phyloP scores from a whole-genome alignment of 1,284 basidiomycete species.

The Ganoderma lingzhi region DNA sequence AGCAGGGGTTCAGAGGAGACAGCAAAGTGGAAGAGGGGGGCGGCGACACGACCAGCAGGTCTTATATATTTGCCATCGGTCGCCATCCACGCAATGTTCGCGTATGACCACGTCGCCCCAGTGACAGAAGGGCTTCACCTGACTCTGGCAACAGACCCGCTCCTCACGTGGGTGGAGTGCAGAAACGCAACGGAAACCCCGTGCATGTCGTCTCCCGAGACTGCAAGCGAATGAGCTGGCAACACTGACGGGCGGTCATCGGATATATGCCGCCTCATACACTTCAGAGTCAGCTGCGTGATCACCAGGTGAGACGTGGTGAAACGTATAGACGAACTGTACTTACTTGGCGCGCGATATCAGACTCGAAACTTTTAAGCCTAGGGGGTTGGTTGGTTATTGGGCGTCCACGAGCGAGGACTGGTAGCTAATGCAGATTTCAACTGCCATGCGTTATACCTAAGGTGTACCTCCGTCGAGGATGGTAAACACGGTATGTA shows the following conservation, averaged over 20 bases:
- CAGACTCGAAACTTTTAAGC: not conserved
- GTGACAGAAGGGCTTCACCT: slow-evolving; percentile 26
- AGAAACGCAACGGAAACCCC: slow-evolving; percentile 5
- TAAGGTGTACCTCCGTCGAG: not conserved
- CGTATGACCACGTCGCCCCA: slow-evolving; percentile 26
- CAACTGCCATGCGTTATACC: not conserved
- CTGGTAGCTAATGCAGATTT: not conserved
- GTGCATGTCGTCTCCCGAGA: slow-evolving; percentile 4
- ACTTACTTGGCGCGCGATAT: not conserved
- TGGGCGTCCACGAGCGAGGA: not conserved
- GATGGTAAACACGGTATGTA: not conserved
- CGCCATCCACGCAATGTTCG: slow-evolving; percentile 1
- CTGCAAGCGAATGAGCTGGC: slow-evolving; percentile 13
- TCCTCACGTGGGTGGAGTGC: slow-evolving; percentile 30
- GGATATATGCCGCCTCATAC: slow-evolving; percentile 17
- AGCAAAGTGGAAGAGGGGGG: not conserved
- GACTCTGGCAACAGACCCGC: slow-evolving; percentile 20
- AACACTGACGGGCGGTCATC: slow-evolving; percentile 21
- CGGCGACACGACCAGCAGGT: not conserved
- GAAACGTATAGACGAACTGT: too few species aligned
- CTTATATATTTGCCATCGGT: slow-evolving; percentile 14
- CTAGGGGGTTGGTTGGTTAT: not conserved
- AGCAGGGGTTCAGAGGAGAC: not conserved
- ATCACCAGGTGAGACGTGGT: not conserved
- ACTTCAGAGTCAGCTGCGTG: not conserved